Evolutionary conservation across 2,329 filamentous ascomycete species (phyloP).

Genomic region (Harringtonia lauricola): DNA sequence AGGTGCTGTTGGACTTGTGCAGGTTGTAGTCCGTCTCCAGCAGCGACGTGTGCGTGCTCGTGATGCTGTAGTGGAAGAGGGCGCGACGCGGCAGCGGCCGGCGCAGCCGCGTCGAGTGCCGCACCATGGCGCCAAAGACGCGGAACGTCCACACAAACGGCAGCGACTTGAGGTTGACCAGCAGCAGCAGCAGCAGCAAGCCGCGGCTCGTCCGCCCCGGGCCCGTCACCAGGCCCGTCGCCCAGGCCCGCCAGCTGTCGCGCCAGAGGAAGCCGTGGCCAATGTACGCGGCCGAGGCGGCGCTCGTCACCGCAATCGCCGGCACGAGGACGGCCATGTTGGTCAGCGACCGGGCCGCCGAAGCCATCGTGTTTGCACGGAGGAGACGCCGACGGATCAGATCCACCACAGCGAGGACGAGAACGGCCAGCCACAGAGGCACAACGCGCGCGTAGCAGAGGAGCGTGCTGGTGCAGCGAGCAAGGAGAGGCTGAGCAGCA

Average conservation of each 20-base stretch:
- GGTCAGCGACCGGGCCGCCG: slow-evolving; percentile 13
- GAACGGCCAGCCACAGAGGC: slow-evolving; percentile 30
- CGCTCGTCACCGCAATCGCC: slow-evolving; percentile 28
- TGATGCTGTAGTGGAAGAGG: slow-evolving; percentile 25
- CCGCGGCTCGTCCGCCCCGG: slow-evolving; percentile 43
- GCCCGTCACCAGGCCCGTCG: slow-evolving; percentile 37
- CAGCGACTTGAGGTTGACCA: slow-evolving; percentile 62
- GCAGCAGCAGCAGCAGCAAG: slow-evolving; percentile 40
- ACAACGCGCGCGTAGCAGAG: slow-evolving; percentile 28
- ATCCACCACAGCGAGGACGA: slow-evolving; percentile 21
- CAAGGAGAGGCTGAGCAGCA: too few species aligned
- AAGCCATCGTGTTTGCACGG: slow-evolving; percentile 13
- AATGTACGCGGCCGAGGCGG: slow-evolving; percentile 34
- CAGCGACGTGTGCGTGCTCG: slow-evolving; percentile 18
- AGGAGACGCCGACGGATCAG: neutral
- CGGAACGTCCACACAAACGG: slow-evolving; percentile 60
- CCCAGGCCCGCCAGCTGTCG: slow-evolving; percentile 27
- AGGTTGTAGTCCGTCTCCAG: slow-evolving; percentile 28
- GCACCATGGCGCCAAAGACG: slow-evolving; percentile 22
- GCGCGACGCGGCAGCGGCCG: slow-evolving; percentile 16
- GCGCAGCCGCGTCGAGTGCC: slow-evolving; percentile 17
- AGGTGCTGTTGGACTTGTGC: slow-evolving; percentile 47
- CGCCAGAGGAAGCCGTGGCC: slow-evolving; percentile 24
- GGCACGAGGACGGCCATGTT: slow-evolving; percentile 22
- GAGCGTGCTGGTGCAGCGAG: slow-evolving; percentile 30